Conservation (phyloP, 106 monocot species). For the Hemerocallis citrina region DNA sequence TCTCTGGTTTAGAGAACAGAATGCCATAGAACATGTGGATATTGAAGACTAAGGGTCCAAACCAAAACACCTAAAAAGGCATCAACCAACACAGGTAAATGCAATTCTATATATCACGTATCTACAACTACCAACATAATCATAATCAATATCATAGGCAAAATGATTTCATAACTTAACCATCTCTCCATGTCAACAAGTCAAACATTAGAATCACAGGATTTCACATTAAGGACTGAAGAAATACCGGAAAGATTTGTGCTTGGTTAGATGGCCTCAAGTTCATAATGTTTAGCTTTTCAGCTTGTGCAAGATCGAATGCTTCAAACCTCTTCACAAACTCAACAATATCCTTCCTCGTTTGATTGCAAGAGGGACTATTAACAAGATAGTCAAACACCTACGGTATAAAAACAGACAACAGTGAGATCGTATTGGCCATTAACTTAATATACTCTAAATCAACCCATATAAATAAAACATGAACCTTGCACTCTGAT, state of each 20-base stretch:
- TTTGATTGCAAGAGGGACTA: slow-evolving; percentile 62
- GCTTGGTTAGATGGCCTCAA: slow-evolving; percentile 52
- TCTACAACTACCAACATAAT: no score
- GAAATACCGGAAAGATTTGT: slow-evolving; percentile 28
- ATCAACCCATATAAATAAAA: neutral
- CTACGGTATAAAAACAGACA: slow-evolving; percentile 11
- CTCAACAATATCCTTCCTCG: slow-evolving; percentile 43
- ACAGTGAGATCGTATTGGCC: neutral
- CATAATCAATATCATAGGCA: no score
- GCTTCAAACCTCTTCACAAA: slow-evolving; percentile 51
- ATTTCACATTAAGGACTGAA: no score
- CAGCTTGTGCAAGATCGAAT: slow-evolving; percentile 57
- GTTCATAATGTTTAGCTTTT: slow-evolving; percentile 71
- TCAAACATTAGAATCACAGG: no score
- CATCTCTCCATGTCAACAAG: no score
- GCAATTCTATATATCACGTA: no score
- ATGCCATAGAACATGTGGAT: no score
- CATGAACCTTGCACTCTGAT: slow-evolving; percentile 81
- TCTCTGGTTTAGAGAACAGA: no score
- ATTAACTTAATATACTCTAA: neutral
- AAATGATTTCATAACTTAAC: no score
- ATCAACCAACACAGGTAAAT: no score
- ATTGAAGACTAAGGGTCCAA: no score
- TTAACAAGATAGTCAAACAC: slow-evolving; percentile 68
- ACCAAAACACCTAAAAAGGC: no score